Evolutionary conservation across 75 land plant genomes (phyloP).

Genomic region (Picea sitchensis): DNA sequence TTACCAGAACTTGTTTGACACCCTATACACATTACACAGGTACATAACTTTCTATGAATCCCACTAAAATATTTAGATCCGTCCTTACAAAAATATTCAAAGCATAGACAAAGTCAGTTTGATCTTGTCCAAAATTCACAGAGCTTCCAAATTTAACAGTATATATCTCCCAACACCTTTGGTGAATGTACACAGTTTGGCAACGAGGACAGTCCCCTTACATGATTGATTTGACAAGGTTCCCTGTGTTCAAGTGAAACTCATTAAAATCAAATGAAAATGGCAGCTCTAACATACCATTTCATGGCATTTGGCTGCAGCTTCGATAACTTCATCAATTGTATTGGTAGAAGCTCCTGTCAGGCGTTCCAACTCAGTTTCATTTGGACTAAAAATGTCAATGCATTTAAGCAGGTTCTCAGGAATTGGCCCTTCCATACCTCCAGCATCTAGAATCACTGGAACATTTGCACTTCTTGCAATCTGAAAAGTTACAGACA

Average conservation of each 20-base stretch:
- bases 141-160: too few relatives aligned
- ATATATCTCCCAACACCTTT: too few relatives aligned
- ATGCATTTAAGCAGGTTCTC: conserved; percentile 53
- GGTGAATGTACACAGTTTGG: too few relatives aligned
- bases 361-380: conserved; percentile 80
- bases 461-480: conserved; percentile 82
- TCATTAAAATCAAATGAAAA: too few relatives aligned
- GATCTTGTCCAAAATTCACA: too few relatives aligned
- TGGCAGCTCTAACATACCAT: conserved; percentile 39
- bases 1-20: conserved; percentile 78
- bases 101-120: too few relatives aligned
- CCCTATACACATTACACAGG: conserved; percentile 46
- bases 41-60: too few relatives aligned
- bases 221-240: too few relatives aligned
- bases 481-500: conserved; percentile 43
- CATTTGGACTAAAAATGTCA: conserved; percentile 91
- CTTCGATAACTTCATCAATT: conserved; percentile 66
- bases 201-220: too few relatives aligned
- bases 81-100: too few relatives aligned
- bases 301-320: conserved; percentile 60
- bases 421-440: conserved; percentile 78
- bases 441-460: conserved; percentile 92
- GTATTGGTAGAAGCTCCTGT: conserved; percentile 70
- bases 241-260: too few relatives aligned
- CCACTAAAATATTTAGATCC: too few relatives aligned